These are phyloP conservation scores for Vitellaria paradoxa DNA, from an alignment of 179 eudicot species.

Conservation along the genomic window DNA sequence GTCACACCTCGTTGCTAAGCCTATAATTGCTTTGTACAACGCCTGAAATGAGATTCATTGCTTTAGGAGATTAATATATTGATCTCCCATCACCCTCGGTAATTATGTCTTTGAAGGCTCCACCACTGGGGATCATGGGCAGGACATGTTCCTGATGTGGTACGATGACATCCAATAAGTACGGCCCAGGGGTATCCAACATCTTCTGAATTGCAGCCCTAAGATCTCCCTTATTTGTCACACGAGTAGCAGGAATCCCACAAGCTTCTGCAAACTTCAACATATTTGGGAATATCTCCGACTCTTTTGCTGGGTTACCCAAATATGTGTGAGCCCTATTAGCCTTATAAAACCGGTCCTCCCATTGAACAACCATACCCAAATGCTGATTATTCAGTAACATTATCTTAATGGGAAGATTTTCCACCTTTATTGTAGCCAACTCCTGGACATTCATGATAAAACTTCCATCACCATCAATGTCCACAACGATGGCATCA, in stretches of 20 bases:
- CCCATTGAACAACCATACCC: conserved; percentile 98
- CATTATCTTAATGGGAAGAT: conserved; percentile 85
- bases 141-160: conserved; percentile 94
- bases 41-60: background rate
- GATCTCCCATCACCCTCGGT: conserved; percentile 83
- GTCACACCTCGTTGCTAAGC: background rate
- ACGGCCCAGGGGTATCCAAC: conserved; percentile 95
- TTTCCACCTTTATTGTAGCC: conserved; percentile 50
- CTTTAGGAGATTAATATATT: conserved; percentile 33
- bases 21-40: conserved; percentile 4
- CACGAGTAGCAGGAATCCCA: conserved; percentile 77
- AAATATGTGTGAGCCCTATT: conserved; percentile 81
- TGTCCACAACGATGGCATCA: conserved; percentile 74
- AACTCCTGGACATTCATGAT: conserved; percentile 87
- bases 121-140: conserved; percentile 98
- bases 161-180: conserved; percentile 78
- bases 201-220: conserved; percentile 83
- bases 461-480: conserved; percentile 83
- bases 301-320: conserved; percentile 61
- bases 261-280: conserved; percentile 88
- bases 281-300: conserved; percentile 75
- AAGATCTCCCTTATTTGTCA: conserved; percentile 52
- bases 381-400: conserved; percentile 61
- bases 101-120: conserved; percentile 71
- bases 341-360: conserved; percentile 77